These are phyloP conservation scores for Carex parvula DNA, from an alignment of 176 grass and related monocot species.

Conservation along the genomic window DNA sequence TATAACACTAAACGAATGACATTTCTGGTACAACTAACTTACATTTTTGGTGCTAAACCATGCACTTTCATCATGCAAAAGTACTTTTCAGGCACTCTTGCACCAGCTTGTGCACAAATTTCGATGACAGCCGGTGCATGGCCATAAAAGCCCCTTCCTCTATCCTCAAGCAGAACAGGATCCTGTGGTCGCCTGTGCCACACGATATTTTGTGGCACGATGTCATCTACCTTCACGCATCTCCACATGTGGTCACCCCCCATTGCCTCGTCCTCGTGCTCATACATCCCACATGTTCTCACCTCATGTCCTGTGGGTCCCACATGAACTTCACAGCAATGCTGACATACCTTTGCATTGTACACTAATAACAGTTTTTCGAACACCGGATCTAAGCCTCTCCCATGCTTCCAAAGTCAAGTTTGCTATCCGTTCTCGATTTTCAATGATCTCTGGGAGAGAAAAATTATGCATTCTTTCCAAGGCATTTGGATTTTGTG, in stretches of 20 bases:
- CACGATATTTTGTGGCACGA: constrained; percentile 66
- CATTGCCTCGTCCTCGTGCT: constrained; percentile 68
- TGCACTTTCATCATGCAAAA: constrained; percentile 76
- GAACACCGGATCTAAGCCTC: constrained; percentile 61
- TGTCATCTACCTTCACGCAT: constrained; percentile 59
- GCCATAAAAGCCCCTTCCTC: constrained; percentile 62
- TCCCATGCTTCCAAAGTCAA: constrained; percentile 81
- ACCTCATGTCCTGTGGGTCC: constrained; percentile 72
- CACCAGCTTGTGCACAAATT: constrained; percentile 71
- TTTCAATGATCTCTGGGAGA: not conserved
- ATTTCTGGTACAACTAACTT: constrained; percentile 1
- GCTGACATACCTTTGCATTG: constrained; percentile 71
- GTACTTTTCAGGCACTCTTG: constrained; percentile 53
- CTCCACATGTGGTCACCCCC: constrained; percentile 76
- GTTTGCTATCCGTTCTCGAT: constrained; percentile 35
- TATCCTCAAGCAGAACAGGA: constrained; percentile 51
- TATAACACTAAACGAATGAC: not conserved
- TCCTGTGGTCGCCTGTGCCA: constrained; percentile 88
- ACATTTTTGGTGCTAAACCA: constrained; percentile 45
- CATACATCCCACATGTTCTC: constrained; percentile 77
- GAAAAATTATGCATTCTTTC: not conserved
- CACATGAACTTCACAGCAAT: constrained; percentile 84
- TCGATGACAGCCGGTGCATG: constrained; percentile 81
- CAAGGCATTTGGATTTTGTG: constrained; percentile 33
- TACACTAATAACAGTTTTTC: constrained; percentile 82